Evolutionary conservation across 2,329 filamentous ascomycete species (phyloP), one percentile per base, ranked within the genome.

Genomic region (Phaeosphaeria sp.): DNA sequence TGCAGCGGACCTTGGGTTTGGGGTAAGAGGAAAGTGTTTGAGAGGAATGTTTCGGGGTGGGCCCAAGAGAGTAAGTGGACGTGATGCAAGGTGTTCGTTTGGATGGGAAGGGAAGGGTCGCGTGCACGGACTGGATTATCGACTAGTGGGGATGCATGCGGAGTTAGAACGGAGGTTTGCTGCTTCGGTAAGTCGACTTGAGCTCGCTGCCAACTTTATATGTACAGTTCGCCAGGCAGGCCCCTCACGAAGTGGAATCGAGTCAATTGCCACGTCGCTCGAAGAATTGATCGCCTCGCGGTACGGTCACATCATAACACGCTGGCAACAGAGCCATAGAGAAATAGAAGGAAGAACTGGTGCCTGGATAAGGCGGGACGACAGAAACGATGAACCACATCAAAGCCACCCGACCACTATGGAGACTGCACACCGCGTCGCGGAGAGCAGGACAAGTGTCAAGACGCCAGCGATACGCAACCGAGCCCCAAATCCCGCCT

Each of bases 41-140:
- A n/a, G n/a, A n/a, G n/a, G n/a, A 57, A 36, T 36, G 56, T 50
- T 40, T 48, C 49, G 43, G 20, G 24, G 36, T 6, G 48, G 11
- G 24, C 20, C 20, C 20, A 43, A 15, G n/a, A 22, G 7, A 44
- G n/a, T 44, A 5, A 20, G 39, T 20, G 3, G 2, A 49, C 46
- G 69, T 68, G 61, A 68, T 73, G 72, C 72, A 74, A 74, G 72
- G 72, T 74, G 71, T 73, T 72, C 64, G 53, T 55, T 67, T 36
- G 30, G 30, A 13, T 55, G 61, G 63, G 57, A 61, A 56, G 54
- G 33, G 43, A n/a, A n/a, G n/a, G n/a, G n/a, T 57, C 40, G 27
- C 30, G 57, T 50, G 68, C 66, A 68, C 64, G 64, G 65, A 55
- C 64, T 52, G 33, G 43, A 50, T 49, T 36, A 25, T 20, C 39